Percentiles rank a stretch among this genome's conserved stretches.
Conservation (phyloP, 2,329 filamentous ascomycete genomes). For the Hypoxylon sp. region DNA sequence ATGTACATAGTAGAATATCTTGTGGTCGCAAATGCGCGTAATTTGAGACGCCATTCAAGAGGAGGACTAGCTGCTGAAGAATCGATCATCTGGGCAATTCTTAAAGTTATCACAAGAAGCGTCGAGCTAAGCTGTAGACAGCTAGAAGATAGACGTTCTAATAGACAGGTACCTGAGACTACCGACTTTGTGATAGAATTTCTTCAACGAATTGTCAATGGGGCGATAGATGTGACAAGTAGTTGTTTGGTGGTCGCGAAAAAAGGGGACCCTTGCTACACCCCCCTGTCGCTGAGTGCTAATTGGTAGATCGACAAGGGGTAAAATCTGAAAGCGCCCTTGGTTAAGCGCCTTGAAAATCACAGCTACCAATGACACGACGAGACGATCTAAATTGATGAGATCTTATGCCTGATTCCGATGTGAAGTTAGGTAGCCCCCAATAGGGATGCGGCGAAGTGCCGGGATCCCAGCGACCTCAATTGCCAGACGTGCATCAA, state of each 20-base stretch:
- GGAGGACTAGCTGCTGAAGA: neutral
- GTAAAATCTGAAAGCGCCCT: constrained; percentile 37
- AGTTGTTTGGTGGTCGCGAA: constrained; percentile 34
- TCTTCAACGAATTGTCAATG: constrained; percentile 26
- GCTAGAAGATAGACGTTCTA: constrained; percentile 11
- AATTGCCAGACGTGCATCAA: constrained; percentile 43
- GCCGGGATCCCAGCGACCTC: constrained; percentile 30
- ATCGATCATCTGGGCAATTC: neutral
- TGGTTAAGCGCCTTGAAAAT: constrained; percentile 45
- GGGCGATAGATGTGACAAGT: constrained; percentile 47
- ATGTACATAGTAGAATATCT: constrained; percentile 4
- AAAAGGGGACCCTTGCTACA: constrained; percentile 25
- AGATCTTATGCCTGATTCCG: constrained; percentile 41
- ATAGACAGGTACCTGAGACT: constrained; percentile 8
- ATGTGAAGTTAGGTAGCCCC: constrained; percentile 33
- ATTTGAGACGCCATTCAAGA: neutral
- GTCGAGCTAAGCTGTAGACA: constrained; percentile 12
- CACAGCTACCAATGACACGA: constrained; percentile 40
- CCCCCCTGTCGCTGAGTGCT: constrained; percentile 36
- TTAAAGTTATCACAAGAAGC: neutral
- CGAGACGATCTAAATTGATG: constrained; percentile 39
- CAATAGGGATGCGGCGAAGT: constrained; percentile 38
- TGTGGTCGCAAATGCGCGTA: constrained; percentile 10
- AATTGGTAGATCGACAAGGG: constrained; percentile 37
- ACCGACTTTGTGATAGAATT: constrained; percentile 19